Evolutionary conservation across 1,139 yeast species (phyloP), one percentile per base, ranked within the genome.

Genomic region (Eremothecium cymbalariae): DNA sequence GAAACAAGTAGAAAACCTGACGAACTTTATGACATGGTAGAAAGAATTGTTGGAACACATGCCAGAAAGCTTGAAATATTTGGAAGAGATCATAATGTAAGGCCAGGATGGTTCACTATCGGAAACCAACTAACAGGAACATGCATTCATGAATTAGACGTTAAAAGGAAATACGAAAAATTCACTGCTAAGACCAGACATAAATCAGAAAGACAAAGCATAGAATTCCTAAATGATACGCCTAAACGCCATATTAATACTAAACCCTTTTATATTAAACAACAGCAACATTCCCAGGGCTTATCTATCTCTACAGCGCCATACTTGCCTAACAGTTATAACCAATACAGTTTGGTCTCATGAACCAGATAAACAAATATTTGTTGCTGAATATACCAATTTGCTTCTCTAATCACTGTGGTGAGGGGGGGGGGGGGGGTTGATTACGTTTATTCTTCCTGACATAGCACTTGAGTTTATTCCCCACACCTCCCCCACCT

Each of bases 1-100:
- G 95, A 88, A 51, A 83, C 94, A 1, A 77, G 86, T 50, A 70
- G 94, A 44, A 88, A 88, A 53, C 97, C 97, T 0, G 95, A 84
- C 53, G 96, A 88, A 37, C 48, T 71, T 13, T 88, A 88, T 53
- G 90, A 78, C n/a, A 72, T 88, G 40, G 79, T 81, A 8, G 96
- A 88, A 44, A 63, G 96, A 41, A 53, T 86, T 27, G 95, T 79
- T 3, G 95, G 95, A 0, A 64, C 64, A 4, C 71, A 75, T 44
- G 71, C 88, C 2, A 65, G 94, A 21, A 88, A 88, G 51, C 64
- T 88, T 26, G 97, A 88, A 54, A 72, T 88, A 2, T 88, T 86
- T 59, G 97, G 96, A 3, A 68, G 95, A 39, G 79, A 76, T 42
- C 93, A 84, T 51, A 88, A 88, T 50, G 66, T 80, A 1, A 68